A percentile compares a stretch with the other conserved stretches of the same genome.
These are phyloP conservation scores for Tolypocladium cylindrosporum DNA, from an alignment of 2,329 filamentous ascomycete species.

Conservation along the genomic window DNA sequence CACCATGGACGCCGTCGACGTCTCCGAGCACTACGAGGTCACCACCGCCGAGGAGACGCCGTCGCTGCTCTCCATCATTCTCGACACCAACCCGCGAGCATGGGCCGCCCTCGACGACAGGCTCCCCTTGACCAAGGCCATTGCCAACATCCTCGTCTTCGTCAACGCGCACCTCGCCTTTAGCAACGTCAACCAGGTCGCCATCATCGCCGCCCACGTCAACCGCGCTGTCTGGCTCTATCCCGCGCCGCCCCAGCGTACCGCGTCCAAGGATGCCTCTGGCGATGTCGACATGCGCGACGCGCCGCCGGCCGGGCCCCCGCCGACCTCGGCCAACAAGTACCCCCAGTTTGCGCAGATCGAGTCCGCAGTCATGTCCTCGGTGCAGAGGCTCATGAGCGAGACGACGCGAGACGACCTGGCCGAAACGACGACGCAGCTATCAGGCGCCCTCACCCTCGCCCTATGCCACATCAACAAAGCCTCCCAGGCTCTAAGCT, in stretches of 20 bases:
- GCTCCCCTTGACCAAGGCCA: conserved; percentile 71
- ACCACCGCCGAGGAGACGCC: conserved; percentile 49
- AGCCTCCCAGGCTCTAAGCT: conserved; percentile 53
- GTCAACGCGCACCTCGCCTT: conserved; percentile 94
- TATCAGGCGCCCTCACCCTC: conserved; percentile 83
- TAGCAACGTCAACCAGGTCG: conserved; percentile 87
- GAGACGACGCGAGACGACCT: conserved; percentile 57
- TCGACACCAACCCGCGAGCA: conserved; percentile 94
- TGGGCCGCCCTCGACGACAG: conserved; percentile 70
- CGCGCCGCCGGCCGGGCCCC: conserved; percentile 25
- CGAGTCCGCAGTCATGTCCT: conserved; percentile 67
- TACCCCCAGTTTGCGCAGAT: conserved; percentile 86
- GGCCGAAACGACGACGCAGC: conserved; percentile 68
- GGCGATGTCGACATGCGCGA: conserved; percentile 51
- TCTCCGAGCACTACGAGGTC: conserved; percentile 51
- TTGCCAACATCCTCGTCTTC: conserved; percentile 88
- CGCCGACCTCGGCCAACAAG: conserved; percentile 59
- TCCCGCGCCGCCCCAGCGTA: conserved; percentile 38
- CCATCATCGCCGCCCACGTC: conserved; percentile 80
- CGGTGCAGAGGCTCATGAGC: conserved; percentile 63
- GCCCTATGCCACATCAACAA: conserved; percentile 89
- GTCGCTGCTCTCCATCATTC: conserved; percentile 78
- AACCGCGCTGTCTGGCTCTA: conserved; percentile 87
- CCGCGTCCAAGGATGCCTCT: conserved; percentile 19
- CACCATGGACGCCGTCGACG: conserved; percentile 45